A percentile compares a stretch with the other conserved stretches of the same genome.
Conservation (phyloP, 2,329 filamentous ascomycete species). For the Ceratocystis ficicola region DNA sequence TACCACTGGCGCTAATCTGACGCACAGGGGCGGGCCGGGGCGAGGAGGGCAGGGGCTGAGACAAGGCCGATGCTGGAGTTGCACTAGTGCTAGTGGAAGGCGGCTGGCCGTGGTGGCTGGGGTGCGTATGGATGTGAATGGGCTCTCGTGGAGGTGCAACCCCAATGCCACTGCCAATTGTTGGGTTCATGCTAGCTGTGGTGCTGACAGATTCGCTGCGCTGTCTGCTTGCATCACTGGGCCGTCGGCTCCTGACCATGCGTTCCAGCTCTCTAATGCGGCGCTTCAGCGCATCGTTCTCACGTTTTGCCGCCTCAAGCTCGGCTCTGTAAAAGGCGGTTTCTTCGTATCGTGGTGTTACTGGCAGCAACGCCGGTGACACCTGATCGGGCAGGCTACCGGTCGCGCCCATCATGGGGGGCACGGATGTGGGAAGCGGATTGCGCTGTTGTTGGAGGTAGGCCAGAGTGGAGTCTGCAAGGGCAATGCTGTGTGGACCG, state of each 20-base stretch:
- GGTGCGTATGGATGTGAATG: conserved; percentile 1
- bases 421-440: conserved; percentile 29
- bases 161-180: conserved; percentile 27
- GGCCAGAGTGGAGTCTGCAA: conserved; percentile 31
- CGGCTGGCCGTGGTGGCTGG: conserved; percentile 31
- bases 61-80: not conserved
- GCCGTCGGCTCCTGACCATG: conserved; percentile 38
- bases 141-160: conserved; percentile 22
- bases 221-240: conserved; percentile 34
- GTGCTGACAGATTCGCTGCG: conserved; percentile 44
- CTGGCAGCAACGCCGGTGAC: conserved; percentile 44
- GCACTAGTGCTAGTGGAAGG: conserved; percentile 1
- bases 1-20: conserved; percentile 35
- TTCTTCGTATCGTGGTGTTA: conserved; percentile 50
- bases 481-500: conserved; percentile 22
- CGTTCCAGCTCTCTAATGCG: conserved; percentile 51
- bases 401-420: conserved; percentile 23
- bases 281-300: conserved; percentile 51
- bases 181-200: conserved; percentile 34
- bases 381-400: conserved; percentile 26
- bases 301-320: conserved; percentile 48
- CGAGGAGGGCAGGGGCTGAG: conserved; percentile 27
- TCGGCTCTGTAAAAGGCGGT: conserved; percentile 48
- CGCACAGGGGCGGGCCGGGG: conserved; percentile 33
- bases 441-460: conserved; percentile 40